phyloP scores from a whole-genome alignment of 2,329 filamentous ascomycete species.

The Thielaviopsis musarum region DNA sequence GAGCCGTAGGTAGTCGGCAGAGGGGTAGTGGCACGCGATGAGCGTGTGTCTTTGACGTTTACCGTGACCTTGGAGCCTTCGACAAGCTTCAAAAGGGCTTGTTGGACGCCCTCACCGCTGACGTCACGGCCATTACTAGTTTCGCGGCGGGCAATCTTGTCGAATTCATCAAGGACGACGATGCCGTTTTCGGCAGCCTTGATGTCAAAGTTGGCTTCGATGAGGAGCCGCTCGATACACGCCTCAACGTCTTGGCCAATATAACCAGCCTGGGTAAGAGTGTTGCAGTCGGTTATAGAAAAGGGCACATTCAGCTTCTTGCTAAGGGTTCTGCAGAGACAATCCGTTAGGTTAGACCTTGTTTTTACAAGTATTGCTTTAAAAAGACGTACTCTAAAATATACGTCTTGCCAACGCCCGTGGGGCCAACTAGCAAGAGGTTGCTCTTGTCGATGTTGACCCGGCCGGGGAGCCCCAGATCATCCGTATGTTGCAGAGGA shows the following conservation, averaged over 20 bases:
- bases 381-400: conserved; percentile 48
- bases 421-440: conserved; percentile 75
- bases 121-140: conserved; percentile 84
- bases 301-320: conserved; percentile 90
- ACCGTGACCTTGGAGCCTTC: conserved; percentile 90
- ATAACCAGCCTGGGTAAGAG: conserved; percentile 90
- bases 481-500: conserved; percentile 33
- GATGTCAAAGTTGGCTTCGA: conserved; percentile 80
- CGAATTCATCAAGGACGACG: conserved; percentile 89
- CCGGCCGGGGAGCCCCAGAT: conserved; percentile 24
- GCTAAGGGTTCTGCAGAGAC: conserved; percentile 56
- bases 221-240: conserved; percentile 77
- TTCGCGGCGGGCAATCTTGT: conserved; percentile 86
- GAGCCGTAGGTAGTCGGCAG: conserved; percentile 37
- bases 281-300: conserved; percentile 88
- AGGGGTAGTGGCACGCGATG: conserved; percentile 33
- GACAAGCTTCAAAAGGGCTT: conserved; percentile 86
- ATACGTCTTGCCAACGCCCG: conserved; percentile 89
- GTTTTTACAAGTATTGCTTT: not conserved
- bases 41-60: conserved; percentile 65
- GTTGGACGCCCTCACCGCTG: conserved; percentile 89
- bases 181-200: conserved; percentile 78
- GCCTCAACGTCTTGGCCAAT: conserved; percentile 97
- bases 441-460: conserved; percentile 93
- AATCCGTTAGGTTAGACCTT: conserved; percentile 15